Conservation (phyloP, 352 stramenopile species). For the Peronosclerospora sorghi region DNA sequence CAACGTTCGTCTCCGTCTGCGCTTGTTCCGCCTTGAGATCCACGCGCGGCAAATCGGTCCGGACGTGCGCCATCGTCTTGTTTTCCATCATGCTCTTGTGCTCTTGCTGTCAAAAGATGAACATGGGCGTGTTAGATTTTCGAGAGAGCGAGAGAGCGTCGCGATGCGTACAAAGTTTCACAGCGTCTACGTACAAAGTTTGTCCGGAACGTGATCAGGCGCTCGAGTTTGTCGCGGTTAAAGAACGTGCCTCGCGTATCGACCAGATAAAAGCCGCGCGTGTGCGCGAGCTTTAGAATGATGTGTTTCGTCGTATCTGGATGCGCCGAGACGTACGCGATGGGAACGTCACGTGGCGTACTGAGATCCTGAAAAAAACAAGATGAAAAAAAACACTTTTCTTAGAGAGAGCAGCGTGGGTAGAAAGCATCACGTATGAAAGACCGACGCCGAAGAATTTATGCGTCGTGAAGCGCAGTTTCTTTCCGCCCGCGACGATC, state of each 20-base stretch:
- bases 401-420: background rate
- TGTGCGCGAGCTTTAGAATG: conserved; percentile 71
- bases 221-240: conserved; percentile 80
- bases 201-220: conserved; percentile 78
- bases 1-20: conserved; percentile 3
- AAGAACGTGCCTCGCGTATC: conserved; percentile 74
- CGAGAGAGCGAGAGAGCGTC: background rate
- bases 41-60: conserved; percentile 57
- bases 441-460: conserved; percentile 76
- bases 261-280: conserved; percentile 68
- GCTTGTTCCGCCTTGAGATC: conserved; percentile 36
- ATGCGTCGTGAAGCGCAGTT: conserved; percentile 78
- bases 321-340: conserved; percentile 57
- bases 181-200: conserved; percentile 41
- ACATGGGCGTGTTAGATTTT: background rate
- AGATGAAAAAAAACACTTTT: background rate
- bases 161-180: background rate
- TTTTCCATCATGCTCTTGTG: conserved; percentile 69
- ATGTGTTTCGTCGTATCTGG: conserved; percentile 82
- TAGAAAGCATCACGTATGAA: background rate
- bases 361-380: conserved; percentile 34
- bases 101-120: conserved; percentile 30
- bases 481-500: conserved; percentile 59
- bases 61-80: conserved; percentile 41
- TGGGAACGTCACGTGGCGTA: conserved; percentile 54